These are phyloP conservation scores for Beauveria scarabaeidicola DNA, from an alignment of 2,329 filamentous ascomycete species.

Conservation along the genomic window DNA sequence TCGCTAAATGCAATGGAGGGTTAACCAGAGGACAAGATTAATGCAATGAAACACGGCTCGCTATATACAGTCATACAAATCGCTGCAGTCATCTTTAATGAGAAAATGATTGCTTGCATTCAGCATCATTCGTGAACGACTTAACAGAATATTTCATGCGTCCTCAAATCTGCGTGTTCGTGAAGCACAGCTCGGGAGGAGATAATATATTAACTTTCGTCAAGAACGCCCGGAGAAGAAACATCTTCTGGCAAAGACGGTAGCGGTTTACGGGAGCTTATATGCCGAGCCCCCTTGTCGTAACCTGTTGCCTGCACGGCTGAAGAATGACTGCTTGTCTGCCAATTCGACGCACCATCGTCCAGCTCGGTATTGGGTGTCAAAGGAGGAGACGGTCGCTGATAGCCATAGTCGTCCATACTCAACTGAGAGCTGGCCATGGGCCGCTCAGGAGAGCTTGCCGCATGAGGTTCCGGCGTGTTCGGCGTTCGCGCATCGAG, in stretches of 20 bases:
- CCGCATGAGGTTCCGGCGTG: not conserved
- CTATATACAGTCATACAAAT: constrained; percentile 6
- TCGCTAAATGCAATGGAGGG: constrained; percentile 6
- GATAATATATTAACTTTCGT: not conserved
- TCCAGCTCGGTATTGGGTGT: constrained; percentile 4
- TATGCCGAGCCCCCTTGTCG: constrained; percentile 14
- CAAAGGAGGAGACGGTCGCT: constrained; percentile 10
- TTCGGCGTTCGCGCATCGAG: not conserved
- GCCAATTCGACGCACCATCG: not conserved
- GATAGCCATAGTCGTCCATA: constrained; percentile 8
- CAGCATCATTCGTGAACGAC: not conserved
- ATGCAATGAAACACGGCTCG: constrained; percentile 6
- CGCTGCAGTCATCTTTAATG: not conserved
- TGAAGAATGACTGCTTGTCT: constrained; percentile 12
- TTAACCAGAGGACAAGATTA: not conserved
- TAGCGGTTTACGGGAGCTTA: constrained; percentile 32
- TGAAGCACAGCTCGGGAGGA: not conserved
- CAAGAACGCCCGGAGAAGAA: constrained; percentile 7
- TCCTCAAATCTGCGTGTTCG: too few relatives aligned
- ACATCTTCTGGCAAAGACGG: constrained; percentile 33
- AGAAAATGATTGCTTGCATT: not conserved
- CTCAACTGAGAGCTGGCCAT: not conserved
- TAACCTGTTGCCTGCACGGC: constrained; percentile 11
- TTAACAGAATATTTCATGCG: too few relatives aligned
- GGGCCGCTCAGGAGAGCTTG: not conserved